Evolutionary conservation across 345 rosid genomes (phyloP).

Genomic region (Populus euphratica): DNA sequence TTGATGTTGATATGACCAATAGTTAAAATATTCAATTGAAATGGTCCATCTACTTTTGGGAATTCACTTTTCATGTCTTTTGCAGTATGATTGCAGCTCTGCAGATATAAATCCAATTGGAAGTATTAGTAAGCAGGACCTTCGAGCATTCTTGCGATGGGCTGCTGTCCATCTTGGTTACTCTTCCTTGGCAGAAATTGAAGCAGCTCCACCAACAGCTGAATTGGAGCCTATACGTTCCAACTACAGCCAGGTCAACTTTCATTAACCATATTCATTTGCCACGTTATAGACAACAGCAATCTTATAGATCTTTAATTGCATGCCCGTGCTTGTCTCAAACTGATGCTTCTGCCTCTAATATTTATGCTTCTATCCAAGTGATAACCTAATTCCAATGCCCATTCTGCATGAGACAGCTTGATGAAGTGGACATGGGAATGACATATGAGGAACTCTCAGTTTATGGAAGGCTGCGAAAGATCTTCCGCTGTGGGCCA

Average conservation of each 20-base stretch:
- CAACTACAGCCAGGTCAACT: conserved; percentile 68
- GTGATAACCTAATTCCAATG: background rate
- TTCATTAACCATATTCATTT: background rate
- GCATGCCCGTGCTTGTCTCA: background rate
- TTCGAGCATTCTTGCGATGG: conserved; percentile 79
- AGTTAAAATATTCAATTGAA: background rate
- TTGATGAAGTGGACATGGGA: conserved; percentile 89
- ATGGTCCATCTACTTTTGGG: background rate
- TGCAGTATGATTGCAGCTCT: conserved; percentile 94
- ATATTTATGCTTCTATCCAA: background rate
- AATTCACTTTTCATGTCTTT: conserved; percentile 9
- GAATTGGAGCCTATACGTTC: conserved; percentile 89
- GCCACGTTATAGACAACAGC: background rate
- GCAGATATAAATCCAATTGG: conserved; percentile 98
- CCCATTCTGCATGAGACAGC: conserved; percentile 41
- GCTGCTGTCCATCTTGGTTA: conserved; percentile 84
- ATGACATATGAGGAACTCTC: conserved; percentile 95
- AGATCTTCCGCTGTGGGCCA: conserved; percentile 85
- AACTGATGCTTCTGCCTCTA: background rate
- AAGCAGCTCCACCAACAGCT: conserved; percentile 99
- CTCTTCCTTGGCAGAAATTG: conserved; percentile 78
- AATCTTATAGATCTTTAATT: background rate
- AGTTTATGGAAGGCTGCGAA: conserved; percentile 72
- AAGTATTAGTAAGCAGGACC: conserved; percentile 84
- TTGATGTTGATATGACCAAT: background rate